Percentiles rank a stretch among this genome's conserved stretches.
Evolutionary conservation across 495 filamentous ascomycete species (phyloP).

Genomic region (Pyrenula aspistea): DNA sequence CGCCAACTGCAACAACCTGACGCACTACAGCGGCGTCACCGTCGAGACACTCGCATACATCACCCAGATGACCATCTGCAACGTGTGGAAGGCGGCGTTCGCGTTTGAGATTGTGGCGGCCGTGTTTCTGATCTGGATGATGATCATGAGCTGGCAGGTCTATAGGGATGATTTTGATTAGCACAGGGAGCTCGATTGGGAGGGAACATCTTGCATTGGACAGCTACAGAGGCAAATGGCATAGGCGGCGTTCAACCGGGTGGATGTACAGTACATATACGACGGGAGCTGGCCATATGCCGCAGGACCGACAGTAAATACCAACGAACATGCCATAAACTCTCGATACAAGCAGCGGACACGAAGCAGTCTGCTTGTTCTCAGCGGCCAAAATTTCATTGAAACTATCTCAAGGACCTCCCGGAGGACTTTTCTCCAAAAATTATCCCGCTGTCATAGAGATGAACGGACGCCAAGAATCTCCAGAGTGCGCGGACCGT

Average conservation of each 20-base stretch:
- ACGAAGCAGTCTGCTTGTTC: no score
- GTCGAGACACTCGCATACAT: constrained; percentile 72
- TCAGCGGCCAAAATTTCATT: no score
- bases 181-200: neutral
- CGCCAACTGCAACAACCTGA: constrained; percentile 66
- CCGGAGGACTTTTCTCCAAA: no score
- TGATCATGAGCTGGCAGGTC: constrained; percentile 85
- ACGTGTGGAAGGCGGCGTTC: constrained; percentile 50
- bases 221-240: neutral
- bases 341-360: no score
- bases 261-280: neutral
- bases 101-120: constrained; percentile 60
- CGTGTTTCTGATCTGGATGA: constrained; percentile 89
- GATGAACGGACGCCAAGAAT: no score
- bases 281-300: neutral
- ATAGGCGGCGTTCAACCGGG: neutral
- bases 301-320: neutral
- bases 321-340: neutral
- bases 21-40: constrained; percentile 50
- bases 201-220: neutral
- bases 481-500: no score
- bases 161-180: constrained; percentile 47
- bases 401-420: no score
- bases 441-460: no score
- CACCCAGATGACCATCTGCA: constrained; percentile 78